phyloP scores from a whole-genome alignment of 305 asterid genomes.

The Vinca major region DNA sequence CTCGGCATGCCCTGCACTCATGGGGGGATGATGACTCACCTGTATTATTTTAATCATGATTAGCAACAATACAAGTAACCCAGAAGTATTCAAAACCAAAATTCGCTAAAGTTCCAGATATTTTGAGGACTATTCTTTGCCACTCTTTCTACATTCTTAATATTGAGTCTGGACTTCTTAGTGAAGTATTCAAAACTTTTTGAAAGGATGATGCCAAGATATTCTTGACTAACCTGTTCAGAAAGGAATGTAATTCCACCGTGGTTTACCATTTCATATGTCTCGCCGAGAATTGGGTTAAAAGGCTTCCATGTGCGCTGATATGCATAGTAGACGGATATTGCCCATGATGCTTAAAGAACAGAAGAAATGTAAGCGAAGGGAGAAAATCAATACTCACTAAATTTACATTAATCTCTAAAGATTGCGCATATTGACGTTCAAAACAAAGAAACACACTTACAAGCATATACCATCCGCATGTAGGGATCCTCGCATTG shows the following conservation, averaged over 20 bases:
- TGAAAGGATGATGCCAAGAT: neutral
- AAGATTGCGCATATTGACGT: neutral
- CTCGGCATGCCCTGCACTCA: slow-evolving; percentile 56
- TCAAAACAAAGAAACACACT: slow-evolving; percentile 7
- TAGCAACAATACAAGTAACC: neutral
- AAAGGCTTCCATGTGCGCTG: slow-evolving; percentile 70
- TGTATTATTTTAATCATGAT: slow-evolving; percentile 15
- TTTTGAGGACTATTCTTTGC: neutral
- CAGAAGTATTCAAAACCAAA: neutral
- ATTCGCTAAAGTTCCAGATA: neutral
- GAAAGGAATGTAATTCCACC: slow-evolving; percentile 48
- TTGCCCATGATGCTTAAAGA: slow-evolving; percentile 49
- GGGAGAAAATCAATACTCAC: neutral
- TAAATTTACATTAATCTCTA: neutral
- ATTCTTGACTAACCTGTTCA: slow-evolving; percentile 38
- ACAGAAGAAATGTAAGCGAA: neutral
- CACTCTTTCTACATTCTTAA: neutral
- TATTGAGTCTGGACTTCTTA: neutral
- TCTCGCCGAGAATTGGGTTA: slow-evolving; percentile 60
- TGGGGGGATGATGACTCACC: slow-evolving; percentile 68
- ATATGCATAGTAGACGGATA: slow-evolving; percentile 40
- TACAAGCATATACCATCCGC: slow-evolving; percentile 49
- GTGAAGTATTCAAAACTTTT: neutral
- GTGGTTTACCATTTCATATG: slow-evolving; percentile 53
- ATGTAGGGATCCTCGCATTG: slow-evolving; percentile 64